phyloP scores from a whole-genome alignment of 345 rosid species.

The Euphorbia peplus region DNA sequence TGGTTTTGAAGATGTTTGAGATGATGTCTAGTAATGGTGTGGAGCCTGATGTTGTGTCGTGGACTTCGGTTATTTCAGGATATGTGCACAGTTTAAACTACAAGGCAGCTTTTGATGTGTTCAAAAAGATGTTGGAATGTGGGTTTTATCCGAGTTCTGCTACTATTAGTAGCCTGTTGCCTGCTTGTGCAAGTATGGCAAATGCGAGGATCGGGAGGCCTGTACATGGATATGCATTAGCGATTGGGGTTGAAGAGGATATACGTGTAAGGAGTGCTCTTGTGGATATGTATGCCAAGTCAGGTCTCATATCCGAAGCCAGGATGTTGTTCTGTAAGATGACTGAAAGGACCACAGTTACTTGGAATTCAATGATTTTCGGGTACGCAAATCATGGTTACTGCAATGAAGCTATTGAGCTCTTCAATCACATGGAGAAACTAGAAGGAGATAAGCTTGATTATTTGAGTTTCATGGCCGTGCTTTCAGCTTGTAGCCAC shows the following conservation, averaged over 20 bases:
- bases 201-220: slow-evolving; percentile 58
- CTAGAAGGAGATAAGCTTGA: slow-evolving; percentile 46
- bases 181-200: slow-evolving; percentile 56
- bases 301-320: slow-evolving; percentile 62
- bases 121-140: slow-evolving; percentile 50
- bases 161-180: slow-evolving; percentile 66
- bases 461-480: slow-evolving; percentile 78
- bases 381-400: slow-evolving; percentile 76
- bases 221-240: slow-evolving; percentile 65
- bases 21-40: slow-evolving; percentile 47
- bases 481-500: slow-evolving; percentile 78
- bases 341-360: slow-evolving; percentile 49
- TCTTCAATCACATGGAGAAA: slow-evolving; percentile 62
- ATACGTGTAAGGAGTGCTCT: slow-evolving; percentile 68
- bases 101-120: slow-evolving; percentile 51
- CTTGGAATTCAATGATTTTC: slow-evolving; percentile 91
- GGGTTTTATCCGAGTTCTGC: slow-evolving; percentile 55
- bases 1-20: slow-evolving; percentile 42
- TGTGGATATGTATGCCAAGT: slow-evolving; percentile 83
- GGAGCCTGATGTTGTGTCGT: slow-evolving; percentile 69
- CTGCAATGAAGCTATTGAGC: slow-evolving; percentile 60
- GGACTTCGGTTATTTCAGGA: slow-evolving; percentile 83
- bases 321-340: slow-evolving; percentile 48
- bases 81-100: slow-evolving; percentile 59
- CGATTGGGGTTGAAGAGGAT: slow-evolving; percentile 56